Percentiles rank a stretch among this genome's conserved stretches.
Conservation (phyloP, 2,329 filamentous ascomycete species). For the Biscogniauxia marginata region DNA sequence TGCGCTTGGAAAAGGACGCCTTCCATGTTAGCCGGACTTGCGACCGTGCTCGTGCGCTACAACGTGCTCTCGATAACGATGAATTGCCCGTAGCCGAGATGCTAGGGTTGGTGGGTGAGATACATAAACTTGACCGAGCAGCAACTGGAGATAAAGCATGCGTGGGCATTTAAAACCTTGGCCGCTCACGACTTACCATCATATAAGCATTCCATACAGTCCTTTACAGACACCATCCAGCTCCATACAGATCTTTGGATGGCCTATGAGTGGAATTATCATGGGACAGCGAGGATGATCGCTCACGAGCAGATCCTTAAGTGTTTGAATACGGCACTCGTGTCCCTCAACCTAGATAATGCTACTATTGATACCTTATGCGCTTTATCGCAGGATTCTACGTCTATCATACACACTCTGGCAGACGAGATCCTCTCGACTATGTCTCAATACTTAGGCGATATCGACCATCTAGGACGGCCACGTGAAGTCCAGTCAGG, state of each 20-base stretch:
- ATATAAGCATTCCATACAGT: conserved; percentile 5
- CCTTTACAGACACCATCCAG: conserved; percentile 26
- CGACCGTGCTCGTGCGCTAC: conserved; percentile 30
- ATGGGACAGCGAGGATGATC: conserved; percentile 38
- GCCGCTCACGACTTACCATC: conserved; percentile 16
- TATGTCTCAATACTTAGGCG: conserved; percentile 38
- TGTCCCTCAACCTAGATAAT: conserved; percentile 7
- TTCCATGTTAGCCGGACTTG: conserved; percentile 30
- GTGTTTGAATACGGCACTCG: conserved; percentile 24
- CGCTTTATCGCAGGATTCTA: conserved; percentile 18
- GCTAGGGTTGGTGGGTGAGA: conserved; percentile 30
- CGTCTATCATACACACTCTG: conserved; percentile 28
- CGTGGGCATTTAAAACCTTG: conserved; percentile 33
- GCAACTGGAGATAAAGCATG: conserved; percentile 33
- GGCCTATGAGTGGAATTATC: conserved; percentile 43
- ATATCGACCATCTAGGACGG: conserved; percentile 30
- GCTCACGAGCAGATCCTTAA: conserved; percentile 35
- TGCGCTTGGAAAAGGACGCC: conserved; percentile 30
- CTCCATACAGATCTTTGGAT: conserved; percentile 40
- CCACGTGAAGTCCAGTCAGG: conserved; percentile 11
- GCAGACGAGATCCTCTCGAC: conserved; percentile 36
- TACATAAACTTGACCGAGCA: conserved; percentile 32
- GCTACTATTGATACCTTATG: conserved; percentile 10
- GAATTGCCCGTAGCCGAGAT: conserved; percentile 11
- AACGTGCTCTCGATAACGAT: conserved; percentile 13